Evolutionary conservation across 2,329 filamentous ascomycete species (phyloP), one percentile per base, ranked within the genome.

Genomic region (Aspergillus texensis): DNA sequence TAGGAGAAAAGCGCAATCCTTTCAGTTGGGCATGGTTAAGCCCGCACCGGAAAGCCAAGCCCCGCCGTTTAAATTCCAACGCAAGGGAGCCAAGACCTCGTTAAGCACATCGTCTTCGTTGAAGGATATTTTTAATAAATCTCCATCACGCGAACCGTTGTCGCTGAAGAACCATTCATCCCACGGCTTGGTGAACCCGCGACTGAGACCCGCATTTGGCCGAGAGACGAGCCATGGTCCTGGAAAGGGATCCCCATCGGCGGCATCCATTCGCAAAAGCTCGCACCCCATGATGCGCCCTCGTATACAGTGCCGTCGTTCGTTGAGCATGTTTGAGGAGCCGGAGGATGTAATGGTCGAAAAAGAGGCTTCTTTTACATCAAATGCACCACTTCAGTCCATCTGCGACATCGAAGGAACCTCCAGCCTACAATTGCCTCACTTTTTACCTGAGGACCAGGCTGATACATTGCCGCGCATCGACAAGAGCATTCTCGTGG

Each of bases 261-360:
- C 84, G 63, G 84, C 82, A 64, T 90, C 94, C 70, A 81, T 89
- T 61, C 89, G 93, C 67, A 92, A 94, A 68, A 85, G 82, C 73
- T 90, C 86, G 56, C 93, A 89, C 77, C 91, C 86, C 62, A 87
- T 91, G 68, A 82, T 88, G 71, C 88, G 93, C 65, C 91, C 91
- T 52, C 88, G 94, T 68, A 96, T 96, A 75, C 92, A 95, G 77
- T 94, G 94, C 74, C 89, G 95, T 64, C 89, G 95, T 68, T 96
- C 94, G 28, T 82, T 97, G 74, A 98, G 95, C 85, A 99, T 99
- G 95, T 99, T 96, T 79, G 94, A 98, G 81, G 88, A 91, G 75
- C 91, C 94, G 3, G 91, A 88, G 68, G 95, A 98, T 75, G 85
- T 97, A 61, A 91, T 96, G 82, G 93, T 92, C 79, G 84, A 89